A percentile compares a stretch with the other conserved stretches of the same genome.
phyloP scores from a whole-genome alignment of 352 stramenopile species.

The Pythium coloratum region DNA sequence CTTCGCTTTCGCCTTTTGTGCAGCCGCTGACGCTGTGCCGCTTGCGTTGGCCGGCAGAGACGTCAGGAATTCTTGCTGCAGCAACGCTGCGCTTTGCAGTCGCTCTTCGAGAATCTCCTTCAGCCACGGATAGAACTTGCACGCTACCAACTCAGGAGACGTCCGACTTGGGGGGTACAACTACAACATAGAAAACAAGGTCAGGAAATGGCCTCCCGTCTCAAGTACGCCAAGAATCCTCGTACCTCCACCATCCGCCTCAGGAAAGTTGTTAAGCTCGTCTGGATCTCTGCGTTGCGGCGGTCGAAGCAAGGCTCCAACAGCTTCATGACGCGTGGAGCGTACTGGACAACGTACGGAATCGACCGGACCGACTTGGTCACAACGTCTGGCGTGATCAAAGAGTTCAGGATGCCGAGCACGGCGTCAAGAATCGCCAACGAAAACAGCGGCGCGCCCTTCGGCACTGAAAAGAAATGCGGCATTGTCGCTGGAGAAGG shows the following conservation, averaged over 20 bases:
- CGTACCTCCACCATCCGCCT: constrained; percentile 71
- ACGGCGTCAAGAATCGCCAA: constrained; percentile 86
- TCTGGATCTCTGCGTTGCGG: constrained; percentile 78
- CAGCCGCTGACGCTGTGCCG: constrained; percentile 9
- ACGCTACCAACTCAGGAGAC: constrained; percentile 70
- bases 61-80: constrained; percentile 57
- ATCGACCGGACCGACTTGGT: constrained; percentile 66
- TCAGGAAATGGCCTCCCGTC: background rate
- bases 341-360: constrained; percentile 87
- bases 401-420: constrained; percentile 85
- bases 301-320: constrained; percentile 88
- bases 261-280: constrained; percentile 67
- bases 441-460: constrained; percentile 80
- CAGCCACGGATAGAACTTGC: constrained; percentile 89
- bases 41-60: constrained; percentile 23
- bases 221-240: background rate
- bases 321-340: constrained; percentile 88
- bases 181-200: constrained; percentile 30
- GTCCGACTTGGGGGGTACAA: constrained; percentile 73
- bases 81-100: constrained; percentile 60
- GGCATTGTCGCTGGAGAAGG: constrained; percentile 72
- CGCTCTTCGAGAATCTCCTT: constrained; percentile 84
- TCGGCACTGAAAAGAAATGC: constrained; percentile 77
- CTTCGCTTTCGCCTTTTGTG: constrained; percentile 47
- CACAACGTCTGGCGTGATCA: constrained; percentile 77